Conservation (phyloP, 2,329 filamentous ascomycete species). For the Ilyonectria destructans region DNA sequence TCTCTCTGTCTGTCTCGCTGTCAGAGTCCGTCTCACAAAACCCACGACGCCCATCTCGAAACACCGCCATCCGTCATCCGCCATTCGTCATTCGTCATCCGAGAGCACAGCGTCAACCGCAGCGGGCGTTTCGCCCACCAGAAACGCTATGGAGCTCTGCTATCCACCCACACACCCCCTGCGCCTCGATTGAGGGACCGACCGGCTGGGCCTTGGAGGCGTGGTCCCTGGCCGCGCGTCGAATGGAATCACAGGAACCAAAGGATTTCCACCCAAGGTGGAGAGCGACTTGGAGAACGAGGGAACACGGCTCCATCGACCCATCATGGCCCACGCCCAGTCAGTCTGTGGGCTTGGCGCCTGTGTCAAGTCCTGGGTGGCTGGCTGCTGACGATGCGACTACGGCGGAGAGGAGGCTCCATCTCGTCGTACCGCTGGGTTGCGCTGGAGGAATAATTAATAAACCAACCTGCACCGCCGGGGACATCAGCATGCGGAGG, state of each 20-base stretch:
- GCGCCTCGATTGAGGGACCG: slow-evolving; percentile 1
- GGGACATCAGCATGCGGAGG: background rate
- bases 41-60: background rate
- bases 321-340: background rate
- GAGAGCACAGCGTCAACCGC: background rate
- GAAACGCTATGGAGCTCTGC: background rate
- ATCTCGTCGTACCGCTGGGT: background rate
- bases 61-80: background rate
- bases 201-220: background rate
- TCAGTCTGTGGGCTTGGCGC: background rate
- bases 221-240: slow-evolving; percentile 24
- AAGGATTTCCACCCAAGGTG: slow-evolving; percentile 13
- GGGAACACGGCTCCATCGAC: background rate
- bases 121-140: background rate
- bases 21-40: background rate
- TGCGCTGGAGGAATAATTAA: background rate
- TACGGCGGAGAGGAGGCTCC: background rate
- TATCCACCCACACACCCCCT: background rate
- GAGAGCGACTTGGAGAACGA: slow-evolving; percentile 16
- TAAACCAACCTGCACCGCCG: slow-evolving; percentile 1
- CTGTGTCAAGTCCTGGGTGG: background rate
- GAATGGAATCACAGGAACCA: slow-evolving; percentile 4
- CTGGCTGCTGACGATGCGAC: background rate
- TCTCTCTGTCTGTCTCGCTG: background rate
- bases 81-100: too few relatives aligned